Percentiles rank a stretch among this genome's conserved stretches.
These are phyloP conservation scores for Pittosporum tobira DNA, from an alignment of 129 eudicot genomes.

Conservation along the genomic window DNA sequence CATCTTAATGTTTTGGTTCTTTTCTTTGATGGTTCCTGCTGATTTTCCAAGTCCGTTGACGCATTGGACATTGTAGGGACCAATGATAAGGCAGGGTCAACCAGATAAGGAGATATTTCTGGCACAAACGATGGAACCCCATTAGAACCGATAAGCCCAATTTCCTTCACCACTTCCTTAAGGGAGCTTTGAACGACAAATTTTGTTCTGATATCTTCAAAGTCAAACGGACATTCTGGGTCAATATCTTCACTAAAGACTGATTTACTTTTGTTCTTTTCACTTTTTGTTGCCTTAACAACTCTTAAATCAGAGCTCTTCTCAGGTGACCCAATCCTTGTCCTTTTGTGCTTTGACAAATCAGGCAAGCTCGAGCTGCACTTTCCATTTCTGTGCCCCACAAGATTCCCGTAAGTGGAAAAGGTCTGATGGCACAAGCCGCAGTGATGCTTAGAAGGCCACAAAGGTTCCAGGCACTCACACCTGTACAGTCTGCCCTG, in stretches of 20 bases:
- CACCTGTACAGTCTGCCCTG: constrained; percentile 47
- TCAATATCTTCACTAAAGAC: constrained; percentile 14
- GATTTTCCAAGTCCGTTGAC: constrained; percentile 19
- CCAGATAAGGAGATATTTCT: constrained; percentile 21
- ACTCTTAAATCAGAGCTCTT: constrained; percentile 7
- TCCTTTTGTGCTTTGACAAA: constrained; percentile 11
- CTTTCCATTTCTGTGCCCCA: constrained; percentile 32
- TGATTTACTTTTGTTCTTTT: constrained; percentile 14
- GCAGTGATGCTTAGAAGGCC: constrained; percentile 68
- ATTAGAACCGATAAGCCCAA: constrained; percentile 42
- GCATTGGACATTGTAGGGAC: constrained; percentile 14
- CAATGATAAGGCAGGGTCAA: constrained; percentile 32
- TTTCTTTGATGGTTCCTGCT: constrained; percentile 21
- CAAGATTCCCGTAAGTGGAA: constrained; percentile 34
- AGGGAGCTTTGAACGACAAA: constrained; percentile 38
- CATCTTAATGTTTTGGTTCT: constrained; percentile 10
- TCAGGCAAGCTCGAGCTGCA: constrained; percentile 26
- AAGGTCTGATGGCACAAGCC: constrained; percentile 58
- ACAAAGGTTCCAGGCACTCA: constrained; percentile 65
- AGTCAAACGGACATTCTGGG: constrained; percentile 35
- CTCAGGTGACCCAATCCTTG: constrained; percentile 12
- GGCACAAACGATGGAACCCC: constrained; percentile 47
- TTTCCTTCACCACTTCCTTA: constrained; percentile 36
- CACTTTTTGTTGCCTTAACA: constrained; percentile 10
- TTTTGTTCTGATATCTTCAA: constrained; percentile 49